Evolutionary conservation across 176 grass and related monocot genomes (phyloP).

Genomic region (Triticum turgidum): DNA sequence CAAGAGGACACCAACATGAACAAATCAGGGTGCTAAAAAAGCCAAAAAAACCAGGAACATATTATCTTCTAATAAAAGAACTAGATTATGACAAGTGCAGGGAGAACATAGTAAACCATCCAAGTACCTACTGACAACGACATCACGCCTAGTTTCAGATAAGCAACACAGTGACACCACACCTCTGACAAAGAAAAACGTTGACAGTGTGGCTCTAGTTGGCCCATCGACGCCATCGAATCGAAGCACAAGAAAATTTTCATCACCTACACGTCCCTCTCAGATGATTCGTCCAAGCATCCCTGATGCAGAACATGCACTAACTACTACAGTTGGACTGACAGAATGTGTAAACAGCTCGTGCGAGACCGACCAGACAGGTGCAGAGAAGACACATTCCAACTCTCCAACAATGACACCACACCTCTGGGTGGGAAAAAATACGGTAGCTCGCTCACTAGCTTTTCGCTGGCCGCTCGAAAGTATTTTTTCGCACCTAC

Average conservation of each 20-base stretch:
- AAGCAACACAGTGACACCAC: neutral
- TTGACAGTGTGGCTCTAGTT: neutral
- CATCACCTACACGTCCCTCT: neutral
- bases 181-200: neutral
- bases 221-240: conserved; percentile 12
- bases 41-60: neutral
- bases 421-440: neutral
- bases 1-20: neutral
- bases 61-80: too few species aligned
- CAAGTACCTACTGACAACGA: conserved; percentile 7
- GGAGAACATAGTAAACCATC: neutral
- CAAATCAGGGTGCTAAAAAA: neutral
- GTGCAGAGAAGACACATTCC: neutral
- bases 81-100: neutral
- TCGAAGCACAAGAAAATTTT: neutral
- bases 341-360: neutral
- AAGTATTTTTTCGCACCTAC: conserved; percentile 6
- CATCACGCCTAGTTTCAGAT: conserved; percentile 1
- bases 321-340: conserved; percentile 1
- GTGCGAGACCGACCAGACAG: neutral
- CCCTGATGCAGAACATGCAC: neutral
- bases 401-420: neutral
- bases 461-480: neutral
- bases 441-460: neutral
- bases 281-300: neutral